Evolutionary conservation across 225 moss, liverwort and hornwort genomes (phyloP).

Genomic region (Straminergon stramineum): DNA sequence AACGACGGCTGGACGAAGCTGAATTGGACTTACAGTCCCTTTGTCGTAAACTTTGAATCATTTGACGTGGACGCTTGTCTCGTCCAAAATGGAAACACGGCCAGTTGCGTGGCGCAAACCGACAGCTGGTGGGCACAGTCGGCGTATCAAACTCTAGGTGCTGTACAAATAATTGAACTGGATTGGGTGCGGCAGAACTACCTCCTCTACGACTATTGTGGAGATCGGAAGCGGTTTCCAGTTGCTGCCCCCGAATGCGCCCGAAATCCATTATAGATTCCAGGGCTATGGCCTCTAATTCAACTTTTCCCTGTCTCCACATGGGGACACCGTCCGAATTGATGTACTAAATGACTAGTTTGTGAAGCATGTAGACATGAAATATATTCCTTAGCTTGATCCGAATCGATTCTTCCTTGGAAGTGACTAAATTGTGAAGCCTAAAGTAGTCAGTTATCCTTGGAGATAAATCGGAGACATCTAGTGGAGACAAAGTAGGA

Average conservation of each 20-base stretch:
- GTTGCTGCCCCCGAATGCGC: slow-evolving; percentile 29
- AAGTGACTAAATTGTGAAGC: not conserved
- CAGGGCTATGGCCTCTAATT: not conserved
- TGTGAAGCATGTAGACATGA: not conserved
- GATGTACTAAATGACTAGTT: not conserved
- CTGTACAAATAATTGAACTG: slow-evolving; percentile 12
- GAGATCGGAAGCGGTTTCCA: slow-evolving; percentile 15
- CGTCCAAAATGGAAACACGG: slow-evolving; percentile 10
- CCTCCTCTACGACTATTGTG: slow-evolving; percentile 38
- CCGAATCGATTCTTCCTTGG: not conserved
- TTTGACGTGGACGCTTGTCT: slow-evolving; percentile 33
- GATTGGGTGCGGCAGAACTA: slow-evolving; percentile 39
- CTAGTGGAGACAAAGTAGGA: not conserved
- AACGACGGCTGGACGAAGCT: slow-evolving; percentile 43
- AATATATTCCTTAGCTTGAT: not conserved
- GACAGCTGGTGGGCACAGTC: slow-evolving; percentile 40
- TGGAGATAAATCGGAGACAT: not conserved
- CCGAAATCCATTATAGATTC: slow-evolving; percentile 22
- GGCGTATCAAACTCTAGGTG: slow-evolving; percentile 26
- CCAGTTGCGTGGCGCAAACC: slow-evolving; percentile 22
- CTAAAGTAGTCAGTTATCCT: not conserved
- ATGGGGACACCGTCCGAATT: not conserved
- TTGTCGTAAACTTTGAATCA: slow-evolving; percentile 9
- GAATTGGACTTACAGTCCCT: slow-evolving; percentile 37
- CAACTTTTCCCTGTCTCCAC: not conserved